Percentiles rank a stretch among this genome's conserved stretches.
phyloP scores from a whole-genome alignment of 2,329 filamentous ascomycete species.

The Purpureocillium takamizusanense region DNA sequence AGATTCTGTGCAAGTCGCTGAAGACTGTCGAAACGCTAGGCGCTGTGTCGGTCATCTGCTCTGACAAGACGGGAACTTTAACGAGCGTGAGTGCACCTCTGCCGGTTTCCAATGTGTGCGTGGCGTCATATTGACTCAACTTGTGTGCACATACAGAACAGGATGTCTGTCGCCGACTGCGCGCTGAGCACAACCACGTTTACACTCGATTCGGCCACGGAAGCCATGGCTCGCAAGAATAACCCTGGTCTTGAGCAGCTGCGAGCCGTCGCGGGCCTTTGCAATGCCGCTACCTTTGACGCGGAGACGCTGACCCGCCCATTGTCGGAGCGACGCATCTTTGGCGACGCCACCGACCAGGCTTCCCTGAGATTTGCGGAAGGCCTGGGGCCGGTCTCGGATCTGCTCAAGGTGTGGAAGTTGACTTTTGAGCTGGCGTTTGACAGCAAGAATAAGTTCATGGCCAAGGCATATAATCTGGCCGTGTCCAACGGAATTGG shows the following conservation, averaged over 20 bases:
- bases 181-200: constrained; percentile 44
- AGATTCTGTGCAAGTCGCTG: constrained; percentile 69
- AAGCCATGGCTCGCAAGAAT: constrained; percentile 19
- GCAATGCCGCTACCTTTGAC: constrained; percentile 70
- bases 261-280: constrained; percentile 52
- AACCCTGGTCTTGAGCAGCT: constrained; percentile 40
- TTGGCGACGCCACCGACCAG: constrained; percentile 69
- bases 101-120: too few species aligned
- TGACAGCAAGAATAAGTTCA: constrained; percentile 78
- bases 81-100: constrained; percentile 33
- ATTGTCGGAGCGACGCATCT: constrained; percentile 52
- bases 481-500: constrained; percentile 18
- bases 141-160: constrained; percentile 40
- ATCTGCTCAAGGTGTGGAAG: constrained; percentile 41
- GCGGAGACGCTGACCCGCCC: constrained; percentile 50
- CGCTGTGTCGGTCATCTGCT: constrained; percentile 64
- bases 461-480: constrained; percentile 53
- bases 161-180: constrained; percentile 64
- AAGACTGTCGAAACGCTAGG: constrained; percentile 71
- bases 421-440: constrained; percentile 62
- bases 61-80: constrained; percentile 67
- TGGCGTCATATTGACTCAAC: too few species aligned
- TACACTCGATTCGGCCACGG: constrained; percentile 39
- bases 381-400: constrained; percentile 46
- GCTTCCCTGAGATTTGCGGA: constrained; percentile 66